Conservation (phyloP, 1,139 yeast genomes). For the Kluyveromyces marxianus region DNA sequence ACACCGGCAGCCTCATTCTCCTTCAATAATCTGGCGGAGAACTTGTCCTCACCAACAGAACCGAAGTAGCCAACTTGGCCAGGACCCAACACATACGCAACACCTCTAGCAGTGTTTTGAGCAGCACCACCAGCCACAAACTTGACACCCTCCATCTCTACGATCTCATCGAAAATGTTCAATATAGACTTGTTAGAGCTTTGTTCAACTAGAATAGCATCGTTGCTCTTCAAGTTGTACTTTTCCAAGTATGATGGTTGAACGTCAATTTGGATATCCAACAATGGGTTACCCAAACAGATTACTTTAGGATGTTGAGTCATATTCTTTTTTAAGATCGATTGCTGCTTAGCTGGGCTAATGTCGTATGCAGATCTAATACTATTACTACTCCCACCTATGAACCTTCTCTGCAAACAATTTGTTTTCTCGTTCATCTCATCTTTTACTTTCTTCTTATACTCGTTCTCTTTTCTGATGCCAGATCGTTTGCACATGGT, state of each 20-base stretch:
- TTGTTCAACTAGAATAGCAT: conserved; percentile 82
- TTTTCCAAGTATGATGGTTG: conserved; percentile 61
- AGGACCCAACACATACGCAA: conserved; percentile 81
- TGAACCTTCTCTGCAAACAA: no score
- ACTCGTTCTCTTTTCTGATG: no score
- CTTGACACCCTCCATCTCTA: conserved; percentile 53
- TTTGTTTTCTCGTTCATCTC: no score
- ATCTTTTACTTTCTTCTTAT: no score
- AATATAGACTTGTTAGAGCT: conserved; percentile 55
- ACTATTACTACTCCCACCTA: no score
- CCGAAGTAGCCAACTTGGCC: conserved; percentile 90
- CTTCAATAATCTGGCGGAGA: conserved; percentile 67
- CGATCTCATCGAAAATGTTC: conserved; percentile 77
- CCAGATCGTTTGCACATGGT: no score
- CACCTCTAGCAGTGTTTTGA: conserved; percentile 98
- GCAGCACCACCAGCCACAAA: conserved; percentile 99
- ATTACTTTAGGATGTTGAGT: conserved; percentile 40
- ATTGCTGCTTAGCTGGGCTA: not conserved
- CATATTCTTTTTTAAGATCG: conserved; percentile 4
- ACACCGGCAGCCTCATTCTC: conserved; percentile 90
- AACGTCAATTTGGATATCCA: conserved; percentile 83
- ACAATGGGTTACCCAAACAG: conserved; percentile 73
- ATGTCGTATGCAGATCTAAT: no score
- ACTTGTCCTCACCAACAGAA: conserved; percentile 89
- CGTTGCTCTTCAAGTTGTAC: conserved; percentile 82